Evolutionary conservation across 1,284 basidiomycete genomes (phyloP).

Genomic region (Ustilago shanxiensis): DNA sequence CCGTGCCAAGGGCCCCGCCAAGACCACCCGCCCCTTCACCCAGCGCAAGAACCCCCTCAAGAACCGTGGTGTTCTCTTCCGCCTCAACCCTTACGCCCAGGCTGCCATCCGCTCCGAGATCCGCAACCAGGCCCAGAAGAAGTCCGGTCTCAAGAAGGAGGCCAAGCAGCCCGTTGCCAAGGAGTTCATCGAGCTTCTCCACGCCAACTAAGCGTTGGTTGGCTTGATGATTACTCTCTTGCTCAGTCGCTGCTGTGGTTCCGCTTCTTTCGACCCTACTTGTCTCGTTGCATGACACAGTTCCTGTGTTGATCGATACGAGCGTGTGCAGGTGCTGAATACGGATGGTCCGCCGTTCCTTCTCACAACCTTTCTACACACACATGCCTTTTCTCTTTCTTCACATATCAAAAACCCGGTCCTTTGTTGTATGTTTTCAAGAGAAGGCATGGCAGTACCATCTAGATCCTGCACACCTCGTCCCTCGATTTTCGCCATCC

Average conservation of each 20-base stretch:
- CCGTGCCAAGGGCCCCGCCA: slow-evolving; percentile 84
- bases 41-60: slow-evolving; percentile 97
- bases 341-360: slow-evolving; percentile 3
- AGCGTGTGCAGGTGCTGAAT: not conserved
- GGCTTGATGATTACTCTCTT: slow-evolving; percentile 7
- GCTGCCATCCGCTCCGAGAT: slow-evolving; percentile 66
- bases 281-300: slow-evolving; percentile 24
- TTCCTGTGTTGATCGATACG: slow-evolving; percentile 19
- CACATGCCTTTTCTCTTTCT: slow-evolving; percentile 9
- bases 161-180: slow-evolving; percentile 77
- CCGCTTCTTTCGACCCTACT: slow-evolving; percentile 2
- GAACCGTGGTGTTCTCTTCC: slow-evolving; percentile 97
- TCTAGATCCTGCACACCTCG: not conserved
- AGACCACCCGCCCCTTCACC: slow-evolving; percentile 93
- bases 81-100: slow-evolving; percentile 98
- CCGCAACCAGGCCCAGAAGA: slow-evolving; percentile 63
- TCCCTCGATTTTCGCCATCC: slow-evolving; percentile 5
- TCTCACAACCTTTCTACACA: slow-evolving; percentile 12
- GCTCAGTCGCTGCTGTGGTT: slow-evolving; percentile 3
- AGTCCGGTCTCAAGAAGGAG: slow-evolving; percentile 65
- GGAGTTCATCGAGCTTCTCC: slow-evolving; percentile 85
- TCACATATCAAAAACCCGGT: slow-evolving; percentile 24
- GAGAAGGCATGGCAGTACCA: slow-evolving; percentile 11
- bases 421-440: slow-evolving; percentile 40
- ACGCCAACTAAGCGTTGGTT: slow-evolving; percentile 50